Conservation (phyloP, 192 early-diverging fungal genomes). For the Globomyces pollinis-pini region DNA sequence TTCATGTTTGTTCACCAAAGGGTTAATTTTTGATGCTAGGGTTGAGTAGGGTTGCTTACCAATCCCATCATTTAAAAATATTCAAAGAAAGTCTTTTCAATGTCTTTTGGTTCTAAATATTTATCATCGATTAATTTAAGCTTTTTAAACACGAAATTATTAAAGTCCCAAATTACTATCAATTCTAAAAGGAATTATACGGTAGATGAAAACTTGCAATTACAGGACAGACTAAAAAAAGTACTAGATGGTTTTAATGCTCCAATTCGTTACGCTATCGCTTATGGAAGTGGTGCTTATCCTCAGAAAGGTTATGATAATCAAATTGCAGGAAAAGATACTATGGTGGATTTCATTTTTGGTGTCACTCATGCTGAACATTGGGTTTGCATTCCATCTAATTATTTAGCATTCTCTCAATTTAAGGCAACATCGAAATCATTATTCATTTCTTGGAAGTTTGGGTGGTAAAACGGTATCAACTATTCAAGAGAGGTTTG, state of each 20-base stretch:
- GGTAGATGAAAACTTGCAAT: background rate
- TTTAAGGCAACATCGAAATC: conserved; percentile 78
- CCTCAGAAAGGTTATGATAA: conserved; percentile 68
- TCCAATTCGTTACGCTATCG: conserved; percentile 72
- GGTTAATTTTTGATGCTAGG: too few species aligned
- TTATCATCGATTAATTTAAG: too few species aligned
- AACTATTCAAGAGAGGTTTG: conserved; percentile 71
- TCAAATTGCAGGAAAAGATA: conserved; percentile 26
- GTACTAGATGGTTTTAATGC: conserved; percentile 28
- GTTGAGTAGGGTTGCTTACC: too few species aligned
- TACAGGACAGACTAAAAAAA: background rate
- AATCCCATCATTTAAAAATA: too few species aligned
- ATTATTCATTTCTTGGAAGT: conserved; percentile 78
- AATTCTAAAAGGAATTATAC: conserved; percentile 5
- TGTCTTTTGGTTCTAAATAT: too few species aligned
- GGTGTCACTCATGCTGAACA: conserved; percentile 90
- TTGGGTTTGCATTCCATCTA: too few species aligned
- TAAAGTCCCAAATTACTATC: too few species aligned
- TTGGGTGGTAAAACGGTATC: conserved; percentile 69
- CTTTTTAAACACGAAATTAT: too few species aligned
- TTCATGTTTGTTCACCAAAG: too few species aligned
- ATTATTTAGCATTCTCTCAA: conserved; percentile 97
- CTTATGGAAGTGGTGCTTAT: conserved; percentile 95
- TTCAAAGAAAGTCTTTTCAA: too few species aligned
- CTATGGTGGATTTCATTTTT: conserved; percentile 95